phyloP scores from a whole-genome alignment of 805 yeast genomes.

The Myxozyma vanderwaltii region DNA sequence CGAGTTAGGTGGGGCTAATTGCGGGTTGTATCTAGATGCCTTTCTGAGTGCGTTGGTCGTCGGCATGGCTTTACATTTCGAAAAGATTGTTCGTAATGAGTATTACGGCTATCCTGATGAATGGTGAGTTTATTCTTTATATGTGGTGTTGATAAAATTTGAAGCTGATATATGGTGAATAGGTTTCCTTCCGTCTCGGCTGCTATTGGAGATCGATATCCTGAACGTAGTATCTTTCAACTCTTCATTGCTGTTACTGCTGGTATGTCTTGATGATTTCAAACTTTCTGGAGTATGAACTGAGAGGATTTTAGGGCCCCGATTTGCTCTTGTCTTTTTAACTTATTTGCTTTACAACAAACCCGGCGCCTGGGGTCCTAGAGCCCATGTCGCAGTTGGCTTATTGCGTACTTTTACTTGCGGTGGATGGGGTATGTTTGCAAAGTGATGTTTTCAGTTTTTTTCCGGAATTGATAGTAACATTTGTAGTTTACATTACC shows the following conservation, averaged over 20 bases:
- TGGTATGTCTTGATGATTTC: conserved; percentile 46
- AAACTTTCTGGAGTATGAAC: too few species aligned
- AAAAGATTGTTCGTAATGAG: conserved; percentile 85
- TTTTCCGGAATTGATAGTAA: too few species aligned
- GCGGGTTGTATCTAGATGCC: conserved; percentile 18
- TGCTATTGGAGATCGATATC: conserved; percentile 94
- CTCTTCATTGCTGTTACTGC: conserved; percentile 88
- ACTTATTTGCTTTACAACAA: conserved; percentile 21
- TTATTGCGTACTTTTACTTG: conserved; percentile 87
- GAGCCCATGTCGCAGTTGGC: conserved; percentile 55
- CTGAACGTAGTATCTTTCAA: conserved; percentile 92
- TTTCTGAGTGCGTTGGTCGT: conserved; percentile 34
- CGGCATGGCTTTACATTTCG: conserved; percentile 61
- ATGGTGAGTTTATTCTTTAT: conserved; percentile 54
- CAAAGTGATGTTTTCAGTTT: neutral
- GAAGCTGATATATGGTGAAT: neutral
- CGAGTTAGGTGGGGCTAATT: neutral
- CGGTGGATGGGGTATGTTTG: conserved; percentile 76
- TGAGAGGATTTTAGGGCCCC: conserved; percentile 44
- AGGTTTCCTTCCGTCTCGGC: conserved; percentile 93
- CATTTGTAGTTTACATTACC: conserved; percentile 80
- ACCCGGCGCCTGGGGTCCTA: conserved; percentile 45
- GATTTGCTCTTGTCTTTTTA: conserved; percentile 29
- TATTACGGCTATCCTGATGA: conserved; percentile 92
- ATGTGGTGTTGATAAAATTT: neutral